These are phyloP conservation scores for Neofusicoccum parvum DNA, from an alignment of 2,329 filamentous ascomycete genomes.

Conservation along the genomic window DNA sequence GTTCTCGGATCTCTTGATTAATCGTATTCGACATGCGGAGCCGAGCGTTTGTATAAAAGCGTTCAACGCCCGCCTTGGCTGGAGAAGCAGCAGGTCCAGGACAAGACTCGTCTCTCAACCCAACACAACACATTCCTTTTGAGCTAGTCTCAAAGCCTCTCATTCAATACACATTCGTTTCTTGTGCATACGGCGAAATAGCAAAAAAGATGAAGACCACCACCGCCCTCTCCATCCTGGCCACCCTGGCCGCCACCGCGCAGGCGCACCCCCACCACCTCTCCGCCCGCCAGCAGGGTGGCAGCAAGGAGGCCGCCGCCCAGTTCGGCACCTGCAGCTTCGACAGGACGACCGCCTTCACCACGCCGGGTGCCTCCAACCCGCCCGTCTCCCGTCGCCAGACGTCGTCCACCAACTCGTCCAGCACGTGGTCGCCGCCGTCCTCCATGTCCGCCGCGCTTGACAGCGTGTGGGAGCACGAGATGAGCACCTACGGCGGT, in stretches of 20 bases:
- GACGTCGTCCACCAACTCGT: background rate
- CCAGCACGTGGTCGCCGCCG: constrained; percentile 29
- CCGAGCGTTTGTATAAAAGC: background rate
- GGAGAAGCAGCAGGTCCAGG: constrained; percentile 4
- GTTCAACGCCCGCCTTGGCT: background rate
- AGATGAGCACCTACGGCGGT: constrained; percentile 28
- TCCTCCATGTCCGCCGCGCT: constrained; percentile 29
- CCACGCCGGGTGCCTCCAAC: background rate
- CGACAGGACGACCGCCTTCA: background rate
- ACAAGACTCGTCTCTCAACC: background rate
- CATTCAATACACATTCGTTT: background rate
- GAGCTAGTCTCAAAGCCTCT: constrained; percentile 9
- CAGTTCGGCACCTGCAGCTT: background rate
- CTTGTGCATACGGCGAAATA: background rate
- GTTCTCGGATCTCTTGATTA: too few species aligned
- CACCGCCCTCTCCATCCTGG: background rate
- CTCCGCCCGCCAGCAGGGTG: constrained; percentile 17
- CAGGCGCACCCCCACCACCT: constrained; percentile 24
- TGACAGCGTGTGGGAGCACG: constrained; percentile 31
- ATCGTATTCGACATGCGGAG: too few species aligned
- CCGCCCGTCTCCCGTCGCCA: constrained; percentile 24
- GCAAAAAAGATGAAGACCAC: background rate
- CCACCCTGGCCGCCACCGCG: constrained; percentile 17
- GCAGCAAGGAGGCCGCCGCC: constrained; percentile 23
- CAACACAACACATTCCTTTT: background rate